Conservation (phyloP, 345 rosid genomes). For the Clausena lansium region DNA sequence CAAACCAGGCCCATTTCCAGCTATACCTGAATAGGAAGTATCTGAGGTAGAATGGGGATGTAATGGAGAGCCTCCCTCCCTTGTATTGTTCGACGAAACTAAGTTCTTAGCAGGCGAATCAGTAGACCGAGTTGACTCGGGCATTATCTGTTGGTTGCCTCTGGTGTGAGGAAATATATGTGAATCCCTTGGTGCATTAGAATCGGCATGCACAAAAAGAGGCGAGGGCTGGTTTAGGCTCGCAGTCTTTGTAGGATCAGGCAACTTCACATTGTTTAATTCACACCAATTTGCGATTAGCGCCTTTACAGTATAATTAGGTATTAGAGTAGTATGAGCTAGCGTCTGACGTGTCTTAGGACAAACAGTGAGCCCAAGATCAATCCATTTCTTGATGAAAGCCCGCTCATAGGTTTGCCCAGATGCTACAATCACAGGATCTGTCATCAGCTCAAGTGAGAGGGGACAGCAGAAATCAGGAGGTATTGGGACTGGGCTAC, state of each 20-base stretch:
- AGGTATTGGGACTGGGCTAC: constrained; percentile 80
- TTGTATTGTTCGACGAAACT: constrained; percentile 32
- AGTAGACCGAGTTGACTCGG: constrained; percentile 44
- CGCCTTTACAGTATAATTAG: constrained; percentile 97
- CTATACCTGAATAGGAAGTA: constrained; percentile 42
- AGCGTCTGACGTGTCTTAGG: constrained; percentile 91
- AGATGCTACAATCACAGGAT: constrained; percentile 92
- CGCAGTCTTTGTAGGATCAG: constrained; percentile 62
- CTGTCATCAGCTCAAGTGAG: constrained; percentile 94
- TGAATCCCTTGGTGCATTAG: constrained; percentile 35
- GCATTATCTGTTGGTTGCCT: constrained; percentile 39
- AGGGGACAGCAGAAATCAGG: constrained; percentile 97
- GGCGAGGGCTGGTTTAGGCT: constrained; percentile 59
- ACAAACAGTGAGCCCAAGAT: constrained; percentile 86
- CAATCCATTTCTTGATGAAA: constrained; percentile 90
- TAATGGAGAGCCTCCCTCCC: constrained; percentile 52
- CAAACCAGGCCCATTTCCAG: constrained; percentile 49
- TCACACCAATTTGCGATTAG: constrained; percentile 95
- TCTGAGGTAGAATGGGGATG: constrained; percentile 65
- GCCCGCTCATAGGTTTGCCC: constrained; percentile 95
- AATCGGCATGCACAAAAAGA: constrained; percentile 51
- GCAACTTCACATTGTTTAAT: constrained; percentile 75
- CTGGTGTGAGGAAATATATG: constrained; percentile 30
- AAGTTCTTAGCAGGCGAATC: constrained; percentile 46
- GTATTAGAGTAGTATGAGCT: constrained; percentile 74